These are phyloP conservation scores for Pelargonium australe DNA, from an alignment of 441 rosid species.

Conservation along the genomic window DNA sequence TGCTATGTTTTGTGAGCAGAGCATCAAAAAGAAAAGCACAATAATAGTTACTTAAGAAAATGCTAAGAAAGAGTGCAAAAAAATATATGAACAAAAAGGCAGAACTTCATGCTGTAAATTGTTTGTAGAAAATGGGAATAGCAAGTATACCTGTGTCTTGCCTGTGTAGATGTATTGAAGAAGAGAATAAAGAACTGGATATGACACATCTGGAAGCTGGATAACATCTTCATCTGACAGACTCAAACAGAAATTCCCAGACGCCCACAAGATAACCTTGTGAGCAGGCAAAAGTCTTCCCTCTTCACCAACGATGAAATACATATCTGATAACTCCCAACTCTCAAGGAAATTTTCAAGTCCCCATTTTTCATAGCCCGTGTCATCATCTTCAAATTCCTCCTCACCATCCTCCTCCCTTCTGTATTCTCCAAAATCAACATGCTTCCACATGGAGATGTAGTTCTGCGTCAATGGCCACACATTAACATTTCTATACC, in stretches of 20 bases:
- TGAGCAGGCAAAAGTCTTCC: slow-evolving; percentile 75
- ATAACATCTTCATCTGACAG: slow-evolving; percentile 41
- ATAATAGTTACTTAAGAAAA: background rate
- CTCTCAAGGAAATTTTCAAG: slow-evolving; percentile 74
- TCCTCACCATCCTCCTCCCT: slow-evolving; percentile 45
- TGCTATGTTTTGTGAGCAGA: background rate
- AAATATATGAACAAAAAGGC: slow-evolving; percentile 5
- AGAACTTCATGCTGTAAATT: background rate
- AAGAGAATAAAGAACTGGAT: slow-evolving; percentile 67
- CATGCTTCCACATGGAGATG: slow-evolving; percentile 82
- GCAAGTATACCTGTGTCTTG: slow-evolving; percentile 51
- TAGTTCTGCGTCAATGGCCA: slow-evolving; percentile 75
- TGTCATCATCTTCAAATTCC: slow-evolving; percentile 37
- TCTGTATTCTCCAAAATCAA: slow-evolving; percentile 48
- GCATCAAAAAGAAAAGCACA: background rate
- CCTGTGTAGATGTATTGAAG: slow-evolving; percentile 79
- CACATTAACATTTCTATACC: slow-evolving; percentile 88
- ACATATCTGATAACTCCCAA: slow-evolving; percentile 64
- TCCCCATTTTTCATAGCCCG: slow-evolving; percentile 66
- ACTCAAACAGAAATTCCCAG: slow-evolving; percentile 58
- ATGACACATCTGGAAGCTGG: slow-evolving; percentile 42
- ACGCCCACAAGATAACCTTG: slow-evolving; percentile 74
- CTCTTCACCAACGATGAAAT: slow-evolving; percentile 64
- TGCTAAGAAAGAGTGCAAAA: slow-evolving; percentile 6
- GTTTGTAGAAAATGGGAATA: slow-evolving; percentile 3